Evolutionary conservation across 192 early-diverging fungal species (phyloP), one percentile per base, ranked within the genome.

Genomic region (Umbelopsis isabellina): DNA sequence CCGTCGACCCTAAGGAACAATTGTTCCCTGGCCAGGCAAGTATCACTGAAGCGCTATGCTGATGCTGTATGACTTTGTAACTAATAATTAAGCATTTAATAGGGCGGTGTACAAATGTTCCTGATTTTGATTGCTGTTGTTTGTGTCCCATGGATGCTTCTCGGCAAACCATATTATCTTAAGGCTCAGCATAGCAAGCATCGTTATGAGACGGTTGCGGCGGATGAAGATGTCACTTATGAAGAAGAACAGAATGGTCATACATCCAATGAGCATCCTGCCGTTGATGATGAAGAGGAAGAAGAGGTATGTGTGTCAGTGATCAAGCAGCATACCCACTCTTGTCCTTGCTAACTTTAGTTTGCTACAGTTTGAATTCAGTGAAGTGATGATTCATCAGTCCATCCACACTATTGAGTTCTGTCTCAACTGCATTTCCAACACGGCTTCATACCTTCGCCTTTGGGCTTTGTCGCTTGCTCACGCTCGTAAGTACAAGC

Each of bases 351-450:
- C 35, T 80, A 30, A 9, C 20, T 71, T 25, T 5, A 47, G 12
- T 68, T 67, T 71, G 37, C 73, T 90, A 74, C 76, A 91, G 65
- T 97, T 97, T 86, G 97, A 99, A 70, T 99, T 99, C 84, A 85
- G 91, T 46, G 98, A 98, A 67, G 86, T 91, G 68, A 91, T 98
- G 92, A 96, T 99, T 74, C 93, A 98, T 84, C 96, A 97, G 81
- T 85, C 89, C 21, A 98, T 99, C 75, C 98, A 99, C 79, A 98
- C 97, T 8, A 98, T 99, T 74, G 98, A 99, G 80, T 99, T 96
- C 80, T 95, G 93, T 75, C 88, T 99, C 58, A 88, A 89, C 61
- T 93, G 93, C 37, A 96, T 99, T 67, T 99, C 98, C 51, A 97
- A 99, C 83, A 99, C 98, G 16, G 98, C 98, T 3, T 97, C 95